Percentiles rank a stretch among this genome's conserved stretches.
Conservation (phyloP, 192 early-diverging fungal genomes). For the Linderina pennispora region DNA sequence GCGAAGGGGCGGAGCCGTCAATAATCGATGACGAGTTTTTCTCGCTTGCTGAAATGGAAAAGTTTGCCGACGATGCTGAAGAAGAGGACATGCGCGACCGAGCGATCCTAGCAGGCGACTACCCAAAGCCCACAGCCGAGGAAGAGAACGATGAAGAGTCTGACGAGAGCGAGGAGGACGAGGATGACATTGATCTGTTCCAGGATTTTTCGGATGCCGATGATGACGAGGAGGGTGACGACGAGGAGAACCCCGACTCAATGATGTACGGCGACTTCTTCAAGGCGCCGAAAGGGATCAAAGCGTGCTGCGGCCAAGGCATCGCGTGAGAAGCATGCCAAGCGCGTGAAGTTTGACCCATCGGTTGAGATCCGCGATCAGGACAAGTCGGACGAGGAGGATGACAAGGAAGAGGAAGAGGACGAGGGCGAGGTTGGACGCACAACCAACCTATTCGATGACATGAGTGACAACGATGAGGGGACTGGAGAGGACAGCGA, state of each 20-base stretch:
- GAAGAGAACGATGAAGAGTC: conserved; percentile 55
- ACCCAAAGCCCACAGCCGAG: conserved; percentile 42
- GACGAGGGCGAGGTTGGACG: neutral
- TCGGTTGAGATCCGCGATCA: conserved; percentile 28
- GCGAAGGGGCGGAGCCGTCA: conserved; percentile 42
- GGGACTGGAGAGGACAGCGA: conserved; percentile 6
- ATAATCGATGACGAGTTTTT: conserved; percentile 94
- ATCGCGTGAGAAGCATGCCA: conserved; percentile 25
- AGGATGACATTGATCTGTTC: conserved; percentile 56
- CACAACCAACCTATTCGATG: conserved; percentile 22
- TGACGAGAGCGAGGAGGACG: conserved; percentile 27
- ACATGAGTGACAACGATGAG: conserved; percentile 17
- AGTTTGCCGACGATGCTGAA: conserved; percentile 77
- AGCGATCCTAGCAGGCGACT: conserved; percentile 49
- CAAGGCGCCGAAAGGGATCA: conserved; percentile 53
- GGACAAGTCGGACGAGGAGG: conserved; percentile 43
- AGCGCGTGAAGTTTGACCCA: conserved; percentile 44
- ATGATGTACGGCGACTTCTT: conserved; percentile 85
- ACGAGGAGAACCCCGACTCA: conserved; percentile 57
- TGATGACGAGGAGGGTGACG: conserved; percentile 57
- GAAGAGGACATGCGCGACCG: conserved; percentile 43
- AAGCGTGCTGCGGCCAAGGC: conserved; percentile 40
- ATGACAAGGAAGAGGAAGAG: conserved; percentile 35
- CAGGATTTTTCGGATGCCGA: conserved; percentile 50
- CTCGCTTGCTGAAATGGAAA: conserved; percentile 77